Base-by-base conservation (phyloP, 768 basidiomycete genomes). In the Boletus reticuloceps region DNA sequence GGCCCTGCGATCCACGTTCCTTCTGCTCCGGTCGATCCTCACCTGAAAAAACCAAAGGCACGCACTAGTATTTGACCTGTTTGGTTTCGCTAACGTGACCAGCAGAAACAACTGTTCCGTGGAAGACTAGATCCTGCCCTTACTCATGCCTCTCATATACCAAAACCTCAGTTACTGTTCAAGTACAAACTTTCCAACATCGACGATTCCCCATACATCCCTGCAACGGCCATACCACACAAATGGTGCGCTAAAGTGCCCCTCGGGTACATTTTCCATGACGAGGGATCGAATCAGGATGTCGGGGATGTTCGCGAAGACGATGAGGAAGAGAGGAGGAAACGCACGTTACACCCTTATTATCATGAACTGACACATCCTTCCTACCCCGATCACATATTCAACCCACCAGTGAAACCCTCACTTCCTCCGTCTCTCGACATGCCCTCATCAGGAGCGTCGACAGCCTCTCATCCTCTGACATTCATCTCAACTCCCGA, bases 241-340 rank as follows among this genome's bases (percentile, higher is more conserved):
- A 98, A 97, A 72, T 88, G 84, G 69, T 86, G 95, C 65, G 88
- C 92, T 4, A 79, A 85, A 68, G 86, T 94, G 1, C 91, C 93
- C 2, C 75, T 94, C n/a, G 88, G 88, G 14, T 82, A 88, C 64
- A 67, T 76, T 40, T 79, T 78, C 50, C 73, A 67, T 12, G 69
- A 76, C 32, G 55, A 63, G 38, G 34, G 27, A 34, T 45, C 34
- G 29, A 50, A 44, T 36, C 75, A 75, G 20, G 66, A 64, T 6
- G 56, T 22, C 20, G 45, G 55, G 12, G 41, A 47, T 34, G 38
- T 29, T 10, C 25, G 8, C n/a, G 66, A 71, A 46, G 58, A 58
- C 37, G 56, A 50, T 6, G 67, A 67, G 8, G 66, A 58, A 47
- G 60, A 65, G 39, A 58, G 51, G 27, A 60, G 50, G 34, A 64